Evolutionary conservation across 768 basidiomycete genomes (phyloP).

Genomic region (Rossbeevera mucosa): DNA sequence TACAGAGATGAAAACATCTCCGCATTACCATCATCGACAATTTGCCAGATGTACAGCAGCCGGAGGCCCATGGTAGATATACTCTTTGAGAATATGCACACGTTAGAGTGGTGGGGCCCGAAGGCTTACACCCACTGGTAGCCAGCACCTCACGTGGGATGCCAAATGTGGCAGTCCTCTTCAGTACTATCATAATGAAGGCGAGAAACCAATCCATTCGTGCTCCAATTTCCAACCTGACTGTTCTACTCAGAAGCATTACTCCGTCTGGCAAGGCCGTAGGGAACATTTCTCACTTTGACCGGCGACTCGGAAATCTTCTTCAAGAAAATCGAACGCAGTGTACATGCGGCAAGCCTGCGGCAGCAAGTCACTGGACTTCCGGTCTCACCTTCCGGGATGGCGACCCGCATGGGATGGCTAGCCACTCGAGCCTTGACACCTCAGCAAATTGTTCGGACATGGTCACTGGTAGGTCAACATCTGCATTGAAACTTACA

Average conservation of each 20-base stretch:
- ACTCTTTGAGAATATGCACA: not conserved
- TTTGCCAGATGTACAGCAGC: not conserved
- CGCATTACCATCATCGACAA: not conserved
- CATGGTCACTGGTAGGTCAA: not conserved
- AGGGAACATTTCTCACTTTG: not conserved
- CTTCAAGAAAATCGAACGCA: not conserved
- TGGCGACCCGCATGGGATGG: not conserved
- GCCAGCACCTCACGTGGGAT: not conserved
- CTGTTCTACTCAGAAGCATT: not conserved
- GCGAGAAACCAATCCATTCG: not conserved
- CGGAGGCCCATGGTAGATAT: not conserved
- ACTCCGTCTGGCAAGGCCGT: not conserved
- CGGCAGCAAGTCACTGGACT: not conserved
- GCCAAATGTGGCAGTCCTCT: not conserved
- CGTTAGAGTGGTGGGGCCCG: not conserved
- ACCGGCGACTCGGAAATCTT: too few species aligned
- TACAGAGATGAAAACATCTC: not conserved
- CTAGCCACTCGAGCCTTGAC: not conserved
- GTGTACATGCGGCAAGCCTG: too few species aligned
- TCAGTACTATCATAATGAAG: not conserved
- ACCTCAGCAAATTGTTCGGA: not conserved
- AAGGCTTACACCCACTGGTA: not conserved
- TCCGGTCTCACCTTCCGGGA: not conserved
- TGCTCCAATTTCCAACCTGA: not conserved
- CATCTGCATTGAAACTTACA: not conserved